Conservation (phyloP, 768 basidiomycete genomes). For the Antrodiella citrinella region DNA sequence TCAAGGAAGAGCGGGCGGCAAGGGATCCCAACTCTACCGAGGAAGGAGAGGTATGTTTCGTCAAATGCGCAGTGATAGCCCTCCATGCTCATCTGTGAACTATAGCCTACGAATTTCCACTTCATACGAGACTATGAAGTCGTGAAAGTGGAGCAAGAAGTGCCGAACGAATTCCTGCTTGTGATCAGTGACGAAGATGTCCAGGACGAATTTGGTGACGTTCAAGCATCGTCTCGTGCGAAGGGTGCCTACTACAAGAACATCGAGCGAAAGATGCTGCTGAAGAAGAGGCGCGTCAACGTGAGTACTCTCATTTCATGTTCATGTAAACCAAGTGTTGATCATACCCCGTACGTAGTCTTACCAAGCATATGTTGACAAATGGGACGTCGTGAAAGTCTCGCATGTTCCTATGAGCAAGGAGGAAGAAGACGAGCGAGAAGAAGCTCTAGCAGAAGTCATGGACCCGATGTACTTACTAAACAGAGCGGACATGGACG, state of each 20-base stretch:
- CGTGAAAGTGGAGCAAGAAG: slow-evolving; percentile 79
- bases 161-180: slow-evolving; percentile 76
- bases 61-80: neutral
- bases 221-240: slow-evolving; percentile 14
- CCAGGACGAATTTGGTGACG: slow-evolving; percentile 15
- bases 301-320: slow-evolving; percentile 33
- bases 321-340: slow-evolving; percentile 6
- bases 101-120: slow-evolving; percentile 62
- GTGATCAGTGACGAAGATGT: slow-evolving; percentile 49
- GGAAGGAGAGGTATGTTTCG: slow-evolving; percentile 43
- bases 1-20: slow-evolving; percentile 51
- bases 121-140: slow-evolving; percentile 83
- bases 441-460: slow-evolving; percentile 72
- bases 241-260: slow-evolving; percentile 86
- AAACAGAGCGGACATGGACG: slow-evolving; percentile 33
- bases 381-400: slow-evolving; percentile 76
- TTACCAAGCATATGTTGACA: slow-evolving; percentile 68
- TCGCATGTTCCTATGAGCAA: slow-evolving; percentile 62
- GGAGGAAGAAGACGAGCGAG: slow-evolving; percentile 73
- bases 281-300: slow-evolving; percentile 79
- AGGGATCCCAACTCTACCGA: slow-evolving; percentile 38
- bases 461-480: slow-evolving; percentile 56
- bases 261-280: slow-evolving; percentile 80
- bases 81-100: neutral
- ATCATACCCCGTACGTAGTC: slow-evolving; percentile 33